phyloP scores from a whole-genome alignment of 2,329 filamentous ascomycete species.

The Rhytidhysteron rufulum region DNA sequence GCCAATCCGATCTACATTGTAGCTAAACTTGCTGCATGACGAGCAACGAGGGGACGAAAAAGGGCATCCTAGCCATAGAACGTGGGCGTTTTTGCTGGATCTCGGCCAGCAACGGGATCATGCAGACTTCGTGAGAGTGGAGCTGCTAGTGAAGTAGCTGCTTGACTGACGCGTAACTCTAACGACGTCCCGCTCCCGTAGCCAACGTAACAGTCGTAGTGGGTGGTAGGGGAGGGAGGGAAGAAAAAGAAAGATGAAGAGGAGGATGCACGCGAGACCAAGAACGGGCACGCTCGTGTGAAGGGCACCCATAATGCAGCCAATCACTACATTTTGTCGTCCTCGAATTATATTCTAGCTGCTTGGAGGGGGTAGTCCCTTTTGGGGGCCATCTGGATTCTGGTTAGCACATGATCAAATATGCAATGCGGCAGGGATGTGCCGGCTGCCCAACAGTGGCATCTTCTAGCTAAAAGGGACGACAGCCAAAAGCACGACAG shows the following conservation, averaged over 20 bases:
- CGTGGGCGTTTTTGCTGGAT: conserved; percentile 1
- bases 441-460: conserved; percentile 6
- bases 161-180: no score
- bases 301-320: conserved; percentile 1
- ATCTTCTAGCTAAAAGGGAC: conserved; percentile 7
- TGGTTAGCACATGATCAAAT: conserved; percentile 18
- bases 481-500: conserved; percentile 2
- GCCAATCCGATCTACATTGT: neutral
- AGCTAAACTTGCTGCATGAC: neutral
- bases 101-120: no score
- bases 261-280: neutral
- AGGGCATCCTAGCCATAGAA: conserved; percentile 3
- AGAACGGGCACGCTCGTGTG: neutral
- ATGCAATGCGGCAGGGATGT: conserved; percentile 21
- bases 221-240: neutral
- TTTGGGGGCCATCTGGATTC: conserved; percentile 2
- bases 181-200: no score
- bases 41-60: neutral
- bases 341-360: neutral
- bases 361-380: neutral
- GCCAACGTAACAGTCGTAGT: no score
- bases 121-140: no score
- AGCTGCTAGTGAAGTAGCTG: no score
- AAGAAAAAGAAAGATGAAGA: neutral
- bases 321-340: conserved; percentile 8